Evolutionary conservation across 169 alveolate species (phyloP).

Genomic region (Plasmodium relictum): DNA sequence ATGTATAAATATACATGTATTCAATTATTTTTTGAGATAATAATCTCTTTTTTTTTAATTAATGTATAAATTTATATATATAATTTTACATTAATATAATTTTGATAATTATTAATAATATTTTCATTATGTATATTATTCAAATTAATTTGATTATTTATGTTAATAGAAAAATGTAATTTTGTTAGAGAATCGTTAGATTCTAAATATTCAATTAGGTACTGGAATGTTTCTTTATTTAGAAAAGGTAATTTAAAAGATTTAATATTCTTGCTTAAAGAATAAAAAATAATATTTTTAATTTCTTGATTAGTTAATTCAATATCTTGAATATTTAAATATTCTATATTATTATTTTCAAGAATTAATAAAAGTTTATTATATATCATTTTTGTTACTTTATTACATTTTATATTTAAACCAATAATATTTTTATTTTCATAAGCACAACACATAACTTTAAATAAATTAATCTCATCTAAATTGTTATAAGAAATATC

Average conservation of each 20-base stretch:
- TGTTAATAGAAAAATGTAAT: constrained; percentile 23
- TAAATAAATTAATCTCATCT: constrained; percentile 41
- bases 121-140: constrained; percentile 21
- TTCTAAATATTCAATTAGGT: constrained; percentile 24
- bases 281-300: constrained; percentile 43
- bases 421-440: constrained; percentile 45
- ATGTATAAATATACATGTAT: not conserved
- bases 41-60: too few species aligned
- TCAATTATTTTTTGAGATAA: too few species aligned
- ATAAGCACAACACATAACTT: constrained; percentile 34
- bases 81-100: constrained; percentile 32
- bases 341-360: constrained; percentile 28
- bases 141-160: not conserved
- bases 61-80: not conserved
- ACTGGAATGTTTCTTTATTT: constrained; percentile 15
- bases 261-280: constrained; percentile 18
- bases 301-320: constrained; percentile 45
- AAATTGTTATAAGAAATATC: constrained; percentile 55
- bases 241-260: constrained; percentile 40
- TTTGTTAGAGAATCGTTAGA: constrained; percentile 19
- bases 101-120: not conserved
- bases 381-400: constrained; percentile 48
- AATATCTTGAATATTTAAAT: constrained; percentile 59
- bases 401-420: constrained; percentile 47
- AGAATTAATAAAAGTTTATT: constrained; percentile 51